phyloP scores from a whole-genome alignment of 805 yeast species.

The Cyberlindnera maritima region DNA sequence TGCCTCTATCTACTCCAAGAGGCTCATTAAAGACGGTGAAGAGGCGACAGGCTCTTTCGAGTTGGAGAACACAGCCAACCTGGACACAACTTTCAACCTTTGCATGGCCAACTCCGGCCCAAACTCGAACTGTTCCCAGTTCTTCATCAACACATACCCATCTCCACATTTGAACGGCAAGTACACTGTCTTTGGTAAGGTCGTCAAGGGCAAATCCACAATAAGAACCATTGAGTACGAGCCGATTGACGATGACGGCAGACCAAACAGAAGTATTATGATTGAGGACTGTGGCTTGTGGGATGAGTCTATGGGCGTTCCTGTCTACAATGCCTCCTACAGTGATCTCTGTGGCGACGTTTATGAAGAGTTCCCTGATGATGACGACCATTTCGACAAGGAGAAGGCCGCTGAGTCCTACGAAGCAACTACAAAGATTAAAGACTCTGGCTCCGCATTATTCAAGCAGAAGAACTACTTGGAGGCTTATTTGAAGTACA shows the following conservation, averaged over 20 bases:
- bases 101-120: constrained; percentile 66
- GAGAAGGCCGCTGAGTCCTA: constrained; percentile 53
- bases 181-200: constrained; percentile 76
- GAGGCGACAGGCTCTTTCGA: constrained; percentile 39
- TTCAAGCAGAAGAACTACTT: constrained; percentile 50
- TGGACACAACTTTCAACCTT: constrained; percentile 45
- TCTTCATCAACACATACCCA: constrained; percentile 67
- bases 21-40: constrained; percentile 22
- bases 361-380: constrained; percentile 78
- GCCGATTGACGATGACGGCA: constrained; percentile 42
- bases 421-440: constrained; percentile 52
- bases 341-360: constrained; percentile 63
- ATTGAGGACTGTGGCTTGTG: constrained; percentile 64
- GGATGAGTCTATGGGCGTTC: constrained; percentile 49
- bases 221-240: constrained; percentile 62
- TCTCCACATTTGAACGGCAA: constrained; percentile 74
- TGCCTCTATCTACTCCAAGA: constrained; percentile 36
- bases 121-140: constrained; percentile 59
- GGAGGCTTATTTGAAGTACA: constrained; percentile 61
- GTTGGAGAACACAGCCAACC: constrained; percentile 53
- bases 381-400: constrained; percentile 56
- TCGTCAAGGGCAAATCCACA: constrained; percentile 64
- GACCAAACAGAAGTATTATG: constrained; percentile 39
- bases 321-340: constrained; percentile 62
- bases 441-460: constrained; percentile 62